Evolutionary conservation across 345 rosid species (phyloP), one percentile per base, ranked within the genome.

Genomic region (Camelina laxa): DNA sequence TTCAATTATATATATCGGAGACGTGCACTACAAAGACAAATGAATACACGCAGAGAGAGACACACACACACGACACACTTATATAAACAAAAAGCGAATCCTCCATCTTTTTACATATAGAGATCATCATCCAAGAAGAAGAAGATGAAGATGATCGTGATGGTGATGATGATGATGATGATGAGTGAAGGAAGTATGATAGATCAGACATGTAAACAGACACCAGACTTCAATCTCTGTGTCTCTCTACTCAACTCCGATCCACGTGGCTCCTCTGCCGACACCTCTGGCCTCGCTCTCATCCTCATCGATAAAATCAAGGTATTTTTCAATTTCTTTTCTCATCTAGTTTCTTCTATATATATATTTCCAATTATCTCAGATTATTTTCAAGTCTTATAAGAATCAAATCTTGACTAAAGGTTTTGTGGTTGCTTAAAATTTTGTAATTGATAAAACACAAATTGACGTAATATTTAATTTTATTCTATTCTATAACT

Each of bases 251-350:
- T 82, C 27, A 10, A 69, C 50, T 80, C 88, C 1, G 80, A 85
- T 76, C 83, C 84, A 62, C 80, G 77, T 66, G 79, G 83, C 56
- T 75, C 86, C 24, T 47, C 67, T 7, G 81, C 84, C 2, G 86
- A 82, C 33, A 71, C 71, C 6, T 24, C 69, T 38, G 83, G 81
- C 15, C 75, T 84, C 1, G 89, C 74, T 20, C 78, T 60, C 16
- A 80, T 86, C 76, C 76, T 72, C 16, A 71, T 80, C 5, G 77
- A 75, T 38, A 60, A 79, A 54, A 67, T 80, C 12, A 78, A 78
- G 81, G 80, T 77, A 0, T 39, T 20, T 39, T n/a, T 49, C 1
- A 33, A 9, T 22, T 21, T 56, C 3, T 13, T 55, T 15, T 51
- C 9, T 13, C 13, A 75, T 74, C 59, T 51, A 6, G 4, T 44